These are phyloP conservation scores for Akanthomyces uredinophilus DNA, from an alignment of 2,329 filamentous ascomycete species.

Conservation along the genomic window DNA sequence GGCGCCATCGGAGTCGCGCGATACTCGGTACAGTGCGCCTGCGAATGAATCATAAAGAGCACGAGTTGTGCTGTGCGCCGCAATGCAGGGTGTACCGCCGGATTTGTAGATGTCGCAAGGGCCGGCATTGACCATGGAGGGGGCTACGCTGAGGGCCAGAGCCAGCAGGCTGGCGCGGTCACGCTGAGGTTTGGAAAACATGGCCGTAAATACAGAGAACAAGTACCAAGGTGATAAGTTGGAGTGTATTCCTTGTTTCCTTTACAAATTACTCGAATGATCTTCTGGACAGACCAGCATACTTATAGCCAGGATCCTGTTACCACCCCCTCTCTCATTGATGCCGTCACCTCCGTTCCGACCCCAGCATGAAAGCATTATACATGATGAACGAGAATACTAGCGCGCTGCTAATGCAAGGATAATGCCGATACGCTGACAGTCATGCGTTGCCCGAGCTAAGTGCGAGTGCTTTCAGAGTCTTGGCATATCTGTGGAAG, in stretches of 20 bases:
- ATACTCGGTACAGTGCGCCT: conserved; percentile 54
- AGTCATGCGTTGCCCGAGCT: background rate
- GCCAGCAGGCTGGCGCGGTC: background rate
- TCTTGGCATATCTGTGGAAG: background rate
- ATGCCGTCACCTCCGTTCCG: background rate
- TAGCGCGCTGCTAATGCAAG: background rate
- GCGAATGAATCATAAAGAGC: conserved; percentile 52
- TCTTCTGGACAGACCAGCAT: background rate
- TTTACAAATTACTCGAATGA: background rate
- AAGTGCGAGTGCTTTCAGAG: background rate
- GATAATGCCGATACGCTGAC: background rate
- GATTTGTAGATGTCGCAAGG: conserved; percentile 57
- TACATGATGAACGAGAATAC: background rate
- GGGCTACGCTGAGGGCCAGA: background rate
- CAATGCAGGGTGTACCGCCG: conserved; percentile 54
- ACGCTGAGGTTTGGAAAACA: background rate
- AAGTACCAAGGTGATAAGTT: background rate
- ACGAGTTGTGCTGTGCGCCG: conserved; percentile 58
- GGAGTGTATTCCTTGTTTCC: background rate
- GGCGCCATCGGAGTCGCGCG: conserved; percentile 43
- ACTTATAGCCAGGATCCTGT: background rate
- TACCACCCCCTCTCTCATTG: background rate
- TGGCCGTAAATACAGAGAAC: background rate
- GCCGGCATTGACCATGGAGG: conserved; percentile 40
- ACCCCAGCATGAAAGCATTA: background rate